Percentiles rank a stretch among this genome's conserved stretches.
phyloP scores from a whole-genome alignment of 257 asterid species.

The Marsdenia floribunda region DNA sequence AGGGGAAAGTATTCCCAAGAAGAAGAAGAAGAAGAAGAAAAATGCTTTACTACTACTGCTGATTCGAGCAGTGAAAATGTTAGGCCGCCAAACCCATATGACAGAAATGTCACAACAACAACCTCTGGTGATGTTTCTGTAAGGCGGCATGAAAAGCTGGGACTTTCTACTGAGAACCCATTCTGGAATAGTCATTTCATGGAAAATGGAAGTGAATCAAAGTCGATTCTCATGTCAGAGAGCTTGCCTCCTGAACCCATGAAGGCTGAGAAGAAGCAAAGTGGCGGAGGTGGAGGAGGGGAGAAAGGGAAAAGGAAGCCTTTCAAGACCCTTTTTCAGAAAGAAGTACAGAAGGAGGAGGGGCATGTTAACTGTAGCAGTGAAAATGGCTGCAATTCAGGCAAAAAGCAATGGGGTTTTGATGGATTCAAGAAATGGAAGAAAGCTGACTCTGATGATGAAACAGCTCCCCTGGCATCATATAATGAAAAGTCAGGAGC shows the following conservation, averaged over 20 bases:
- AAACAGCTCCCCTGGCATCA: conserved; percentile 50
- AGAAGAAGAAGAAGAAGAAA: conserved; percentile 24
- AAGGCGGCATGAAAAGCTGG: conserved; percentile 30
- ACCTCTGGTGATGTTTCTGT: neutral
- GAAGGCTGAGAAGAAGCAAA: conserved; percentile 28
- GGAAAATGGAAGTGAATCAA: conserved; percentile 28
- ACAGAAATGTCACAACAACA: neutral
- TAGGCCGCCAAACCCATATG: conserved; percentile 12
- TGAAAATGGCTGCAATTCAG: conserved; percentile 20
- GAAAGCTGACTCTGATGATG: conserved; percentile 48
- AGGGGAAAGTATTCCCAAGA: conserved; percentile 19
- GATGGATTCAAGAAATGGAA: conserved; percentile 86
- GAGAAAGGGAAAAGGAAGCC: conserved; percentile 38
- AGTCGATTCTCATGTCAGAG: conserved; percentile 44
- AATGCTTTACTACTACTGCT: conserved; percentile 1
- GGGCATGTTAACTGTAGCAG: conserved; percentile 11
- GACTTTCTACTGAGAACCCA: conserved; percentile 59
- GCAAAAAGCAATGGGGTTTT: conserved; percentile 55
- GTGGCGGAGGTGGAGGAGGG: conserved; percentile 31
- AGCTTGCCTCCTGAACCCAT: conserved; percentile 26
- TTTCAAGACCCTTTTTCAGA: conserved; percentile 35
- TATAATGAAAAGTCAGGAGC: conserved; percentile 37
- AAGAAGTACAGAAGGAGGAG: conserved; percentile 22
- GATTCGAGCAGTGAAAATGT: conserved; percentile 5
- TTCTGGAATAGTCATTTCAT: conserved; percentile 33